These are phyloP conservation scores for Brettanomyces sp. DNA, from an alignment of 805 yeast genomes.

Conservation along the genomic window DNA sequence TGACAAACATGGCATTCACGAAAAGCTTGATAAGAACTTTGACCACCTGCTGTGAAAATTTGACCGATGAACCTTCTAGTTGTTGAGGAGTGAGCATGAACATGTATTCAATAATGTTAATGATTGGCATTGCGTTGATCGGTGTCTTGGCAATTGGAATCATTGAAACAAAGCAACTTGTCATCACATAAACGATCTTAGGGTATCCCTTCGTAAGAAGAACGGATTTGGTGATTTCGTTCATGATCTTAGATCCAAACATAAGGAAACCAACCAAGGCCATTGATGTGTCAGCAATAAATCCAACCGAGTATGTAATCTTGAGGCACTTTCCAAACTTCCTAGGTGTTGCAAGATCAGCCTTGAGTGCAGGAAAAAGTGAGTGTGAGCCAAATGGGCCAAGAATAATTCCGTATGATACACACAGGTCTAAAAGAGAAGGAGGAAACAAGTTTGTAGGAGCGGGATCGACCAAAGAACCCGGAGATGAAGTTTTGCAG, in stretches of 20 bases:
- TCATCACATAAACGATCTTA: conserved; percentile 39
- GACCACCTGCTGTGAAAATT: conserved; percentile 5
- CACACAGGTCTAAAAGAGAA: conserved; percentile 28
- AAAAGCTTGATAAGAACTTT: conserved; percentile 29
- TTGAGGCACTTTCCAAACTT: conserved; percentile 46
- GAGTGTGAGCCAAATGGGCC: conserved; percentile 87
- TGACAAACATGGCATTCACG: conserved; percentile 57
- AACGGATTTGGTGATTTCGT: conserved; percentile 72
- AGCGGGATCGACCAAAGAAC: conserved; percentile 43
- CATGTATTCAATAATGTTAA: conserved; percentile 57
- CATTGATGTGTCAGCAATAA: conserved; percentile 49
- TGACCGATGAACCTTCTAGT: conserved; percentile 7
- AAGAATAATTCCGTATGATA: conserved; percentile 55
- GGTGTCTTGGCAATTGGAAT: conserved; percentile 86
- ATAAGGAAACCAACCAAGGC: conserved; percentile 63
- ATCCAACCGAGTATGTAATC: conserved; percentile 49
- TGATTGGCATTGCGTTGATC: conserved; percentile 76
- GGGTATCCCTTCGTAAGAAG: conserved; percentile 65
- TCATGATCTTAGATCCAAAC: conserved; percentile 65
- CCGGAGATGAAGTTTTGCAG: conserved; percentile 35
- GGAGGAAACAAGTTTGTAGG: conserved; percentile 33
- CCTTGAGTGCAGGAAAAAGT: conserved; percentile 65
- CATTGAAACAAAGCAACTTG: conserved; percentile 63
- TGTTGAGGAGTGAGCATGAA: conserved; percentile 23
- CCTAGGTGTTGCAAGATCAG: conserved; percentile 65